phyloP scores from a whole-genome alignment of 2,329 filamentous ascomycete genomes.

The Periconia macrospinosa region DNA sequence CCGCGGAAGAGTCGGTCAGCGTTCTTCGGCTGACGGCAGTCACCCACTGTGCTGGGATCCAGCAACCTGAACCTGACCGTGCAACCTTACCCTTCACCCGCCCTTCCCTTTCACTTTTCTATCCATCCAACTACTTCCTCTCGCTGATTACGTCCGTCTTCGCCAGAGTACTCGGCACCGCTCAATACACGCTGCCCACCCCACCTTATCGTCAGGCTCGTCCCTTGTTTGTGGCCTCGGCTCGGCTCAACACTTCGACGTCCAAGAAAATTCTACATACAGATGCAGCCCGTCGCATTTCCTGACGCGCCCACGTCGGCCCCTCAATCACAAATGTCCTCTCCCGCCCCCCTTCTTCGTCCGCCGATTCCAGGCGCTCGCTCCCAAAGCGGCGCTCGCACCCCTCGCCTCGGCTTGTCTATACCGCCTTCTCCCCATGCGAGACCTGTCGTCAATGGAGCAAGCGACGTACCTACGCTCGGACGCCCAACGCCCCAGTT shows the following conservation, averaged over 20 bases:
- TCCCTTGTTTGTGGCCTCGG: background rate
- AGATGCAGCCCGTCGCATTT: slow-evolving; percentile 26
- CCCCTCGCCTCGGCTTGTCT: slow-evolving; percentile 81
- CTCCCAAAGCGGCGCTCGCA: slow-evolving; percentile 61
- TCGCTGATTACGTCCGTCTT: background rate
- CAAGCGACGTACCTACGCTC: slow-evolving; percentile 42
- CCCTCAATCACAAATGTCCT: slow-evolving; percentile 62
- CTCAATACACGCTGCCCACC: slow-evolving; percentile 10
- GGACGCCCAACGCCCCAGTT: slow-evolving; percentile 72
- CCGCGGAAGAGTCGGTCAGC: slow-evolving; percentile 25
- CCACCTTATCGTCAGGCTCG: slow-evolving; percentile 5
- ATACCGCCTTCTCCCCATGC: slow-evolving; percentile 86
- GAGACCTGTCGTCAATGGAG: slow-evolving; percentile 72
- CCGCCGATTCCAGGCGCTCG: slow-evolving; percentile 74
- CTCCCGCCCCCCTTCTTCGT: slow-evolving; percentile 77
- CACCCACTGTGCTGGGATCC: slow-evolving; percentile 30
- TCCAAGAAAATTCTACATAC: slow-evolving; percentile 7
- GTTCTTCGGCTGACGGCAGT: slow-evolving; percentile 33
- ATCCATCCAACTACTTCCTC: background rate
- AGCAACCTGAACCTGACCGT: slow-evolving; percentile 21
- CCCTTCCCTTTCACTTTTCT: slow-evolving; percentile 15
- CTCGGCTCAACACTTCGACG: background rate
- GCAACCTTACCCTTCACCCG: slow-evolving; percentile 21
- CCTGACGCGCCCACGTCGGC: slow-evolving; percentile 23
- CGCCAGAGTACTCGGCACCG: background rate